Evolutionary conservation across 768 basidiomycete genomes (phyloP).

Genomic region (Lepiota brunneoincarnata): DNA sequence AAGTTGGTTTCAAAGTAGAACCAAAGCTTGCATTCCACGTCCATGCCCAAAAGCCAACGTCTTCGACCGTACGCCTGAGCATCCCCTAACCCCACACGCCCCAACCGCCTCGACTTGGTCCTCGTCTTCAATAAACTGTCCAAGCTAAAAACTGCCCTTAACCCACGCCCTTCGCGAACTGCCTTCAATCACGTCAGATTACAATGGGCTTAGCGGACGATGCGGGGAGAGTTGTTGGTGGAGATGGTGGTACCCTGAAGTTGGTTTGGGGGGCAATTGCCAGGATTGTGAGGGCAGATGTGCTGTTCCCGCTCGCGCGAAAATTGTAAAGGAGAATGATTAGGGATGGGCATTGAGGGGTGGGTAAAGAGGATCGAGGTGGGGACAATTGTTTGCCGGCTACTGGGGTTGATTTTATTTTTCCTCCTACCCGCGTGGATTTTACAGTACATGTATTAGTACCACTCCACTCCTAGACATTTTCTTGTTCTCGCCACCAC

Average conservation of each 20-base stretch:
- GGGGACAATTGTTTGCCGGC: slow-evolving; percentile 59
- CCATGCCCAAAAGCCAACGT: slow-evolving; percentile 56
- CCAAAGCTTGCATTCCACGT: background rate
- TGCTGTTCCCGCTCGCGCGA: slow-evolving; percentile 80
- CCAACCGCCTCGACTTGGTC: slow-evolving; percentile 86
- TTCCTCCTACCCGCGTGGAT: no score
- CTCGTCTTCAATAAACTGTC: slow-evolving; percentile 93
- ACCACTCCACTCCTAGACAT: no score
- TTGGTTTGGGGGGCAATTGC: slow-evolving; percentile 85
- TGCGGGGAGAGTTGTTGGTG: slow-evolving; percentile 69
- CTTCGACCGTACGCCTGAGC: slow-evolving; percentile 70
- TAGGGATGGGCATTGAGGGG: slow-evolving; percentile 70
- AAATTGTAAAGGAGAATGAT: slow-evolving; percentile 79
- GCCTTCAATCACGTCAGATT: slow-evolving; percentile 66
- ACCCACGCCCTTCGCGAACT: slow-evolving; percentile 65
- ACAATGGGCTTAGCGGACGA: slow-evolving; percentile 63
- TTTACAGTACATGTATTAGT: no score
- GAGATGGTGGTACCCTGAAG: slow-evolving; percentile 76
- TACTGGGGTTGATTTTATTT: no score
- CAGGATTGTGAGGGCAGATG: slow-evolving; percentile 75
- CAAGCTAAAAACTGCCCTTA: slow-evolving; percentile 64
- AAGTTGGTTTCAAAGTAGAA: slow-evolving; percentile 89
- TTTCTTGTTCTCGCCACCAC: no score
- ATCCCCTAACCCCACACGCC: slow-evolving; percentile 89
- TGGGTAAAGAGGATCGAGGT: slow-evolving; percentile 47